Base-by-base conservation (phyloP, 129 eudicot species). In the Solidago caesia region DNA sequence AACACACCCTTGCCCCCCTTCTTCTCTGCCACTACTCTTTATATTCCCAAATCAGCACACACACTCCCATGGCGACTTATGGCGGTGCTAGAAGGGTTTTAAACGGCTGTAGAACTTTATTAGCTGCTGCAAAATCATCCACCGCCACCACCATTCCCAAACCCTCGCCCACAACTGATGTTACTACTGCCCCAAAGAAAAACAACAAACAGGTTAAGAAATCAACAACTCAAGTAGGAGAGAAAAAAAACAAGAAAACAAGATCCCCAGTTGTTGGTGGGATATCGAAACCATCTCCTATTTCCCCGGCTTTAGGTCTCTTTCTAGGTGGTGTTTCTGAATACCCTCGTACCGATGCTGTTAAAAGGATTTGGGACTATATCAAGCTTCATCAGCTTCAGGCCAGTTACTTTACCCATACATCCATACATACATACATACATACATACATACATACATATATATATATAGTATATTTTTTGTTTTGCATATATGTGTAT, bases 281-380 rank as follows among this genome's bases (percentile, higher is more conserved):
- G 46, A 60, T 81, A 70, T 15, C 63, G 39, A 81, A 81, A 61
- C 76, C 77, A 6, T 29, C n/a, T 39, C 84, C 84, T 33, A 53
- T 81, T 39, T 81, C 84, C 0, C 84, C 84, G n/a, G 84, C 77
- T 26, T 81, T 81, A 8, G 66, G 73, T 48, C 67, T 70, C 41
- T 81, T 81, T 60, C 84, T 81, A 55, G 84, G 84, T 53, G 84
- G 84, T 53, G 84, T 70, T 14, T 13, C 61, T 27, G 84, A 81
- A 49, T 69, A 73, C 9, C 46, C 84, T 81, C 77, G 84, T 15
- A 58, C 84, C 16, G 77, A 75, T 8, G 84, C 68, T 15, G 76
- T 81, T 57, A 81, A 75, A 79, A 81, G 75, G 67, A 75, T 75
- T 75, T 81, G 84, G 84, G 77, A 81, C 12, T 47, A 75, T 48